These are phyloP conservation scores for Talaromyces sp. DNA, from an alignment of 2,329 filamentous ascomycete species.

Conservation along the genomic window DNA sequence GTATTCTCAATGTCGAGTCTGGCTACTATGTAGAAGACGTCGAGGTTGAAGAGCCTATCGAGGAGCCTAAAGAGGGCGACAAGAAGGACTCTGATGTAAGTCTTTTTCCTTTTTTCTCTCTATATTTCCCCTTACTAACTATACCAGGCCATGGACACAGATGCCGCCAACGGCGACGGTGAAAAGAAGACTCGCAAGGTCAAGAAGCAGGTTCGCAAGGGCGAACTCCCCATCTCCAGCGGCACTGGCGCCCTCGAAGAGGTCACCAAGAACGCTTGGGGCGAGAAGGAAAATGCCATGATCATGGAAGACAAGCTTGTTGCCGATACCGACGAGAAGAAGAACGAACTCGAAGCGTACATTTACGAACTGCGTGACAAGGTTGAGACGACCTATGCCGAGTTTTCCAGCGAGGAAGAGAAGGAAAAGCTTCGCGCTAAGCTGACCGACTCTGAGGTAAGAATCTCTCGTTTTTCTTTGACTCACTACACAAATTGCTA, in stretches of 20 bases:
- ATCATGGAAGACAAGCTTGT: conserved; percentile 98
- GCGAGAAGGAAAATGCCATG: conserved; percentile 86
- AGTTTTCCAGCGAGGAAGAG: conserved; percentile 87
- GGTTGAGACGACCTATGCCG: conserved; percentile 84
- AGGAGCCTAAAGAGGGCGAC: conserved; percentile 54
- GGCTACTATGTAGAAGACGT: conserved; percentile 98
- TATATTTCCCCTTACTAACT: conserved; percentile 16
- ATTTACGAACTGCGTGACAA: conserved; percentile 97
- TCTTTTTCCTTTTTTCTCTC: conserved; percentile 9
- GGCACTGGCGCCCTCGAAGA: conserved; percentile 77
- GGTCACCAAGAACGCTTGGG: conserved; percentile 58
- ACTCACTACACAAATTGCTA: conserved; percentile 11
- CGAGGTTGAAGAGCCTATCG: conserved; percentile 90
- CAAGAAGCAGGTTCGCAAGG: conserved; percentile 99
- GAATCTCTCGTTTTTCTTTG: conserved; percentile 27
- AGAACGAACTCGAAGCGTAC: conserved; percentile 97
- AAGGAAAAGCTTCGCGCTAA: conserved; percentile 81
- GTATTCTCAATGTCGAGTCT: conserved; percentile 91
- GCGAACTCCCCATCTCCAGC: conserved; percentile 81
- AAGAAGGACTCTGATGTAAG: conserved; percentile 58
- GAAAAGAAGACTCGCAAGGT: conserved; percentile 90
- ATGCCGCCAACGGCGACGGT: conserved; percentile 58
- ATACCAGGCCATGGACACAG: conserved; percentile 81
- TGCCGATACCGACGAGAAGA: conserved; percentile 97
- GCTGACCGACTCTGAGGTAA: conserved; percentile 81